Base-by-base conservation (phyloP, 2,329 filamentous ascomycete species). In the Zalaria sp. region DNA sequence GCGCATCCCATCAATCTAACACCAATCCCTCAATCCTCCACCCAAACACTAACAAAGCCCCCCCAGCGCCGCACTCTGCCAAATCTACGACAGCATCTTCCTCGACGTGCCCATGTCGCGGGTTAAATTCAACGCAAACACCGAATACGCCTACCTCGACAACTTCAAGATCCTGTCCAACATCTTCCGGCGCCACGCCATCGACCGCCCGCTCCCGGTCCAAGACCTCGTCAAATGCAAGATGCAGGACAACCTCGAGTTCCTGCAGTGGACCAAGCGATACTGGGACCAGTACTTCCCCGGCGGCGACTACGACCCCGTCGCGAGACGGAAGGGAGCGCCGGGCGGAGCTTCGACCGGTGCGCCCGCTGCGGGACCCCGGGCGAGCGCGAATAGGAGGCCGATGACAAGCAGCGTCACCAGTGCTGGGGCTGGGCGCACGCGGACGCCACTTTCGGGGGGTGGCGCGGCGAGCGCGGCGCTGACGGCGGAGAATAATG, bases 161-260 rank as follows among this genome's bases (percentile, higher is more conserved):
- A 98, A 98, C 64, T 98, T 95, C 75, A 98, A 98, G 66, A 73
- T 96, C 54, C 72, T 98, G 51, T 89, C 95, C 67, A 93, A 88
- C 94, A 73, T 75, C 50, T 96, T 96, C 59, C 72, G 79, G 47
- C 83, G 83, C 63, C 88, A 96, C 66, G 71, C 79, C 49, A 75
- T 98, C 68, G 88, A 96, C 55, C 87, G 87, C 61, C 81, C 83
- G 27, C 80, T 98, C 53, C 86, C 86, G 45, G 86, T 96, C 60
- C 79, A 94, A 63, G 71, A 75, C 44, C 79, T 98, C 46, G 77
- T 91, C 55, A 98, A 96, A 66, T 98, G 91, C 73, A 95, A 94
- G 72, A 98, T 98, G 89, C 91, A 98, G 73, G 91, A 98, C 65
- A 98, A 98, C 69, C 83, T 98, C 54, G 91, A 96, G 60, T 98